Percentiles rank a stretch among this genome's conserved stretches.
Conservation (phyloP, 2,329 filamentous ascomycete species). For the Diaporthe humulicola region DNA sequence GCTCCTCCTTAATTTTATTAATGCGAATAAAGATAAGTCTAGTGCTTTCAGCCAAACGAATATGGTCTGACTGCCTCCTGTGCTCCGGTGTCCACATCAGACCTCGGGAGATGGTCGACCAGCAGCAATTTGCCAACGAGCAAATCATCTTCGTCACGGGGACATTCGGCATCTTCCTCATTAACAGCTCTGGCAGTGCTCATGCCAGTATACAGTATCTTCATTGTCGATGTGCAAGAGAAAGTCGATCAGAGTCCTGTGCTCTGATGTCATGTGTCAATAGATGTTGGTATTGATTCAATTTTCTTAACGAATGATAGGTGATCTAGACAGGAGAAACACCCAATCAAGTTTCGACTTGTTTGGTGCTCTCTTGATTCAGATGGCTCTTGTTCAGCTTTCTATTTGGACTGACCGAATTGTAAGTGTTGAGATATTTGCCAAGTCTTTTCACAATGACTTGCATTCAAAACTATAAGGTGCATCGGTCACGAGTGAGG, state of each 20-base stretch:
- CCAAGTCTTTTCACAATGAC: not conserved
- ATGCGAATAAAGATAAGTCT: too few species aligned
- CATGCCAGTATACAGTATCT: not conserved
- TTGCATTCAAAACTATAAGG: not conserved
- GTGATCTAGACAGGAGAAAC: not conserved
- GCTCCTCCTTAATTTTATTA: too few species aligned
- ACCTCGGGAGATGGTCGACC: too few species aligned
- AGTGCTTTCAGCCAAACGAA: too few species aligned
- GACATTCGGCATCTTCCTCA: not conserved
- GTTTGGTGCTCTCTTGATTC: not conserved
- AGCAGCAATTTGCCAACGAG: not conserved
- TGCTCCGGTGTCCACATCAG: too few species aligned
- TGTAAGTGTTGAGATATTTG: not conserved
- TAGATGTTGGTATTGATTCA: not conserved
- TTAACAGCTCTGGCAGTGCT: not conserved
- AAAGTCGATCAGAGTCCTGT: not conserved
- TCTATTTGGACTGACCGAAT: too few species aligned
- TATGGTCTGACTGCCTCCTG: too few species aligned
- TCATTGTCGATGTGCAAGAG: not conserved
- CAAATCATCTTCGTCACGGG: not conserved
- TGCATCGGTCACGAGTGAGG: not conserved
- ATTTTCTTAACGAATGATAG: not conserved
- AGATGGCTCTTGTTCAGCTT: too few species aligned
- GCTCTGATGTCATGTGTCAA: not conserved
- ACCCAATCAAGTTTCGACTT: not conserved